phyloP scores from a whole-genome alignment of 2,329 filamentous ascomycete genomes.

The Trichoderma pleuroti region DNA sequence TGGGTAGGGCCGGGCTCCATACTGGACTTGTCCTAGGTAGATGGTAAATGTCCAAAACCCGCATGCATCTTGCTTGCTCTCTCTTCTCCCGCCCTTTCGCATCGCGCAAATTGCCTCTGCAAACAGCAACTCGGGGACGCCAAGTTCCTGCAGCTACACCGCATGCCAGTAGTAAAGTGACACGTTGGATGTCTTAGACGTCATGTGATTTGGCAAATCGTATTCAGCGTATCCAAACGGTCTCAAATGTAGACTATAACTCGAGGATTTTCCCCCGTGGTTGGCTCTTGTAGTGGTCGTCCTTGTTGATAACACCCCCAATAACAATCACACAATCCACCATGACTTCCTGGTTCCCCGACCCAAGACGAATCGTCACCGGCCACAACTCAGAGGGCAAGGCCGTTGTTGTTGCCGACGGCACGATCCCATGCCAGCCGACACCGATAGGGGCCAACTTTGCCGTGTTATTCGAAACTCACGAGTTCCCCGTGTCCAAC shows the following conservation, averaged over 20 bases:
- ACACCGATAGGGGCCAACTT: constrained; percentile 19
- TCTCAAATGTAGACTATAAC: not conserved
- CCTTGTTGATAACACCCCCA: not conserved
- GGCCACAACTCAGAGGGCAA: constrained; percentile 22
- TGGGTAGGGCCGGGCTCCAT: not conserved
- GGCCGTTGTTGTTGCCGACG: constrained; percentile 21
- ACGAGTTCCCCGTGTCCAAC: constrained; percentile 24
- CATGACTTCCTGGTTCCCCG: constrained; percentile 11
- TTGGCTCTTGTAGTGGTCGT: not conserved
- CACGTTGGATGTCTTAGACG: not conserved
- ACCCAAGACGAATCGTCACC: constrained; percentile 23
- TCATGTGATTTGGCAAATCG: constrained; percentile 7
- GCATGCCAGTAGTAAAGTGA: not conserved
- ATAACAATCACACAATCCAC: not conserved
- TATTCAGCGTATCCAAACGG: not conserved
- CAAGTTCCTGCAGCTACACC: not conserved
- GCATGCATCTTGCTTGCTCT: not conserved
- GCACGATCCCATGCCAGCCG: constrained; percentile 10
- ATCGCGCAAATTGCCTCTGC: not conserved
- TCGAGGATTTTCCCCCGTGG: not conserved
- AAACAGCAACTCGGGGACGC: not conserved
- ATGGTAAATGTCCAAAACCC: not conserved
- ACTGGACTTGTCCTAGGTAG: not conserved
- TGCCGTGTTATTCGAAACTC: constrained; percentile 25
- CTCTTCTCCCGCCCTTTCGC: not conserved